A percentile compares a stretch with the other conserved stretches of the same genome.
Conservation (phyloP, 495 filamentous ascomycete genomes). For the Talaromyces adpressus region DNA sequence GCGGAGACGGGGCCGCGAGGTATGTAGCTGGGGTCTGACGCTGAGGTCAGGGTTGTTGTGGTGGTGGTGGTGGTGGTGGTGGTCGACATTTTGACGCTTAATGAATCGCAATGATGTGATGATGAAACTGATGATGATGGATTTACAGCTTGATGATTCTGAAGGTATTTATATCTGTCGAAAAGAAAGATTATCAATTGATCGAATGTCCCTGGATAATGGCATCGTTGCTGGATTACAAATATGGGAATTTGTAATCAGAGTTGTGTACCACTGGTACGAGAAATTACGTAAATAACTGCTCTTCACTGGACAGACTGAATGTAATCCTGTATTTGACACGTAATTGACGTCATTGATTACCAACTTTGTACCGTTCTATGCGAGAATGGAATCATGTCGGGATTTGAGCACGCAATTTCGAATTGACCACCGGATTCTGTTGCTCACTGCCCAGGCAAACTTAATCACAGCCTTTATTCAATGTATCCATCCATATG, state of each 20-base stretch:
- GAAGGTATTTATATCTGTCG: not conserved
- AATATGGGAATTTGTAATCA: conserved; percentile 5
- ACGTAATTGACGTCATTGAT: not conserved
- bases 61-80: conserved; percentile 16
- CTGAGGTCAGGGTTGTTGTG: conserved; percentile 3
- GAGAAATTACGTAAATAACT: not conserved
- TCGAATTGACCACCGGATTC: not conserved
- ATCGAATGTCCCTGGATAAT: not conserved
- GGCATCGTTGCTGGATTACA: not conserved
- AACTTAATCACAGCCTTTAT: not conserved
- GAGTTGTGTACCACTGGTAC: not conserved
- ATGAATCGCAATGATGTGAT: not conserved
- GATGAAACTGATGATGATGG: not conserved
- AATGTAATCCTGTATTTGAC: not conserved
- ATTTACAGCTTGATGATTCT: not conserved
- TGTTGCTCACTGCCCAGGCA: not conserved
- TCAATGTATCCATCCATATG: not conserved
- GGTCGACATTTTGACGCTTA: conserved; percentile 7
- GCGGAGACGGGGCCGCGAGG: conserved; percentile 62
- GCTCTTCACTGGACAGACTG: not conserved
- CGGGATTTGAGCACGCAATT: not conserved
- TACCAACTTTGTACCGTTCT: not conserved
- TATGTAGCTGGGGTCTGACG: conserved; percentile 24
- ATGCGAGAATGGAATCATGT: no score
- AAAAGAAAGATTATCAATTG: not conserved